Evolutionary conservation across 176 grass and related monocot genomes (phyloP).

Genomic region (Oryza brachyantha): DNA sequence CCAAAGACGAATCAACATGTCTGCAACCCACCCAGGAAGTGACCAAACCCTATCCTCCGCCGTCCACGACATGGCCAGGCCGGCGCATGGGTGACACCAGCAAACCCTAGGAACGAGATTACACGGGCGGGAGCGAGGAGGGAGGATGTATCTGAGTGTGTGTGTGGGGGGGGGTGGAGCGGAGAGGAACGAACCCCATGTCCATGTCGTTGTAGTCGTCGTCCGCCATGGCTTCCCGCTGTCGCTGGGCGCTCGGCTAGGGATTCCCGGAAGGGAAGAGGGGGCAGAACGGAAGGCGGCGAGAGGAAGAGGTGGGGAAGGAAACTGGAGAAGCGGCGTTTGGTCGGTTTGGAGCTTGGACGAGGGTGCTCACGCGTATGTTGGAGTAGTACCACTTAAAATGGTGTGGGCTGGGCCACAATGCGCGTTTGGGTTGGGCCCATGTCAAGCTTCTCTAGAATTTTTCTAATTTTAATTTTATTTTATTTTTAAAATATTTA

Average conservation of each 20-base stretch:
- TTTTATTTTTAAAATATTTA: no score
- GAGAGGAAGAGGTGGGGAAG: no score
- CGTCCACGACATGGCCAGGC: no score
- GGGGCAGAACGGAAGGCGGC: not conserved
- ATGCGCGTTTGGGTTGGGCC: no score
- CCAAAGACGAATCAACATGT: not conserved
- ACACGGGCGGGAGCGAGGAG: not conserved
- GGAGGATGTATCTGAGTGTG: no score
- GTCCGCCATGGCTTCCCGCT: conserved; percentile 34
- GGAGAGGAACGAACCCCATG: conserved; percentile 29
- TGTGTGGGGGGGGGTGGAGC: not conserved
- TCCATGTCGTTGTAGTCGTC: conserved; percentile 48
- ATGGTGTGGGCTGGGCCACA: not conserved
- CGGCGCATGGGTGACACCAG: not conserved
- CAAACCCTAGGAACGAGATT: not conserved
- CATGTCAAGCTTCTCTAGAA: no score
- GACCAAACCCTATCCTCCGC: not conserved
- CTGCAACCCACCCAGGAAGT: not conserved
- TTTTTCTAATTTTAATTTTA: no score
- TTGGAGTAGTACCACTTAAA: no score
- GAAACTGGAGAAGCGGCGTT: not conserved
- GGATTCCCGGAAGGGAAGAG: not conserved
- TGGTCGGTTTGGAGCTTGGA: not conserved
- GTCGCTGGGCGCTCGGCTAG: not conserved
- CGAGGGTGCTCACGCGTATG: no score